A percentile compares a stretch with the other conserved stretches of the same genome.
phyloP scores from a whole-genome alignment of 768 basidiomycete species.

The Leucocoprinus sp. region DNA sequence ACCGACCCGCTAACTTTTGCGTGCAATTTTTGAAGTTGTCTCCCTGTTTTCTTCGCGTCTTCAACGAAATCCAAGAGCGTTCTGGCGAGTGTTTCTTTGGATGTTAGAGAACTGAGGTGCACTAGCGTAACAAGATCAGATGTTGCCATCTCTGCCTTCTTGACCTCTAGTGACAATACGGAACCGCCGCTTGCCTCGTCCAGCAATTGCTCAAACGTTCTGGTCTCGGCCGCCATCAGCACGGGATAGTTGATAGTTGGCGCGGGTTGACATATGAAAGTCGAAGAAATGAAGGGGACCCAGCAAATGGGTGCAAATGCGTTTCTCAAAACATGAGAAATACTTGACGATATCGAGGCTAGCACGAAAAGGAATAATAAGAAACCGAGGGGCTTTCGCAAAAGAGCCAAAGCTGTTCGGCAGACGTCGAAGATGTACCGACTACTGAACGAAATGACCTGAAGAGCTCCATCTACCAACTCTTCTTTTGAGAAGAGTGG shows the following conservation, averaged over 20 bases:
- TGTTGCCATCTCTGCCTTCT: constrained; percentile 74
- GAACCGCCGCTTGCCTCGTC: constrained; percentile 53
- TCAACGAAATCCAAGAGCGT: constrained; percentile 44
- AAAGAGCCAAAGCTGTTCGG: constrained; percentile 34
- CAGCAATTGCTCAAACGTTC: constrained; percentile 54
- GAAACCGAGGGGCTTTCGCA: constrained; percentile 49
- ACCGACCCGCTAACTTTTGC: constrained; percentile 67
- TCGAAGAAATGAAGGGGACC: constrained; percentile 49
- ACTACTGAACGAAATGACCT: constrained; percentile 22
- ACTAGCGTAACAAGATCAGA: constrained; percentile 58
- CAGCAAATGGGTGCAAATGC: constrained; percentile 53
- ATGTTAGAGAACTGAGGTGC: constrained; percentile 51
- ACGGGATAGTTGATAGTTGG: constrained; percentile 53
- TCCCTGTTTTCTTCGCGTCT: constrained; percentile 53
- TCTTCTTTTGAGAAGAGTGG: constrained; percentile 18
- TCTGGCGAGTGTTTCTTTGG: constrained; percentile 48
- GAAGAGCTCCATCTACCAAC: constrained; percentile 22
- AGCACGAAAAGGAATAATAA: constrained; percentile 46
- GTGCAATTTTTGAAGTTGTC: constrained; percentile 52
- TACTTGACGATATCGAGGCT: constrained; percentile 30
- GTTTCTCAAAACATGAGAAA: constrained; percentile 35
- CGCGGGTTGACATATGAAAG: constrained; percentile 30
- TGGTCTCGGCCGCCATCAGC: constrained; percentile 51
- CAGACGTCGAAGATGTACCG: constrained; percentile 43
- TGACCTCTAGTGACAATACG: constrained; percentile 55